Percentiles rank a stretch among this genome's conserved stretches.
Evolutionary conservation across 2,329 filamentous ascomycete genomes (phyloP).

Genomic region (Nemania bipapillata): DNA sequence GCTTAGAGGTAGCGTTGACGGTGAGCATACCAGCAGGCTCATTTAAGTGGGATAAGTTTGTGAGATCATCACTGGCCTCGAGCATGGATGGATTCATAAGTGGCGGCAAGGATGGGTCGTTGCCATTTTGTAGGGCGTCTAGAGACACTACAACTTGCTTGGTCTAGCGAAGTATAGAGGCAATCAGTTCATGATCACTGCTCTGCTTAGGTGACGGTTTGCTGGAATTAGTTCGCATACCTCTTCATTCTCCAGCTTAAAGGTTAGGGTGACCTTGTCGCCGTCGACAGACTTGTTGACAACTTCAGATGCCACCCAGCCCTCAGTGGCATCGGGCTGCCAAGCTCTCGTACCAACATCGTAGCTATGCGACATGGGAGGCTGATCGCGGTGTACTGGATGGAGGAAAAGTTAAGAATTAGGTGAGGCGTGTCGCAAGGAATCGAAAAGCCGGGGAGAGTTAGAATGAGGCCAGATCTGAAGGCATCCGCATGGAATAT

Average conservation of each 20-base stretch:
- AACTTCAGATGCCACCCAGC: slow-evolving; percentile 97
- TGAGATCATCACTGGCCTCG: slow-evolving; percentile 97
- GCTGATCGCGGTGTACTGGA: slow-evolving; percentile 39
- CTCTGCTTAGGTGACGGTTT: background rate
- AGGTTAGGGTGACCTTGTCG: slow-evolving; percentile 86
- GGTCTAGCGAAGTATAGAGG: slow-evolving; percentile 62
- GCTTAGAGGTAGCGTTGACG: slow-evolving; percentile 15
- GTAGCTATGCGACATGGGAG: slow-evolving; percentile 88
- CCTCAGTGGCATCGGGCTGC: slow-evolving; percentile 95
- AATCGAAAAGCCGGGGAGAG: slow-evolving; percentile 32
- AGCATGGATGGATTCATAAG: slow-evolving; percentile 98
- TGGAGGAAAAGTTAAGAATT: slow-evolving; percentile 32
- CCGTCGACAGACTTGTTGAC: slow-evolving; percentile 84
- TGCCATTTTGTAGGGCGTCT: slow-evolving; percentile 79
- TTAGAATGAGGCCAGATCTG: slow-evolving; percentile 44
- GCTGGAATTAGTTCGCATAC: slow-evolving; percentile 59
- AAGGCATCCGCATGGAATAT: slow-evolving; percentile 48
- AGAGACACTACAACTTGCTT: slow-evolving; percentile 82
- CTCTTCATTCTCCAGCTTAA: slow-evolving; percentile 92
- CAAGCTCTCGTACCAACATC: slow-evolving; percentile 97
- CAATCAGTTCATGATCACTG: slow-evolving; percentile 33
- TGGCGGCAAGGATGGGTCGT: slow-evolving; percentile 82
- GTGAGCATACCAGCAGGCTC: slow-evolving; percentile 82
- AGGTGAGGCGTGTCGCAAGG: slow-evolving; percentile 40
- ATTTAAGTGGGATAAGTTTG: slow-evolving; percentile 96